Percentiles rank a stretch among this genome's conserved stretches.
Evolutionary conservation across 305 asterid genomes (phyloP).

Genomic region (Lippia alba): DNA sequence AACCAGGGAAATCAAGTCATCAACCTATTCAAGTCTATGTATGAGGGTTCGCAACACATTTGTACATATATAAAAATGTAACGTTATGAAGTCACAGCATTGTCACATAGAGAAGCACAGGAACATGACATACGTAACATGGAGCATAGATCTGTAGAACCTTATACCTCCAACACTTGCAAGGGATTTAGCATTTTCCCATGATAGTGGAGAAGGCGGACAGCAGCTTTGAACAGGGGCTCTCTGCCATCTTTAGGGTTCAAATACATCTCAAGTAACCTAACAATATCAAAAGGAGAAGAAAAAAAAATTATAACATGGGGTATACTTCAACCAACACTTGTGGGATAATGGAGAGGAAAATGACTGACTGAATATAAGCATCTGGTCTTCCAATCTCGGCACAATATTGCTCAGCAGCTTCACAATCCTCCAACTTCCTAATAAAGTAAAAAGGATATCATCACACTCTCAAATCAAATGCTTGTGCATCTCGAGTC

Average conservation of each 20-base stretch:
- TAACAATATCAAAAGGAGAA: slow-evolving; percentile 39
- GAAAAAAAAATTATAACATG: slow-evolving; percentile 20
- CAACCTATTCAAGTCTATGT: neutral
- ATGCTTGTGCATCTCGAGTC: slow-evolving; percentile 11
- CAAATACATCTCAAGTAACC: slow-evolving; percentile 96
- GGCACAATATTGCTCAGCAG: slow-evolving; percentile 93
- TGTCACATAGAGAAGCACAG: neutral
- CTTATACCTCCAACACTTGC: slow-evolving; percentile 85
- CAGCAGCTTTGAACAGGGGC: slow-evolving; percentile 93
- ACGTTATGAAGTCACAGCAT: neutral
- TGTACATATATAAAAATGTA: neutral
- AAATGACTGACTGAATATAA: slow-evolving; percentile 77
- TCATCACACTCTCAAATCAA: neutral
- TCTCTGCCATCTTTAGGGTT: slow-evolving; percentile 90
- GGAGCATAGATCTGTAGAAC: slow-evolving; percentile 10
- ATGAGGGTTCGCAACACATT: neutral
- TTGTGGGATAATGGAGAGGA: slow-evolving; percentile 36
- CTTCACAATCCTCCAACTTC: slow-evolving; percentile 94
- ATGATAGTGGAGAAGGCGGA: slow-evolving; percentile 90
- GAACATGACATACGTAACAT: slow-evolving; percentile 13
- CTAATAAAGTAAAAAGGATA: slow-evolving; percentile 43
- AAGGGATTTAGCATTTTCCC: slow-evolving; percentile 90
- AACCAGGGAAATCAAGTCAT: neutral
- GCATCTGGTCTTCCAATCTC: slow-evolving; percentile 99
- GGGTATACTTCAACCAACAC: slow-evolving; percentile 31